Evolutionary conservation across 805 yeast genomes (phyloP).

Genomic region (Saccharomycopsis capsularis): DNA sequence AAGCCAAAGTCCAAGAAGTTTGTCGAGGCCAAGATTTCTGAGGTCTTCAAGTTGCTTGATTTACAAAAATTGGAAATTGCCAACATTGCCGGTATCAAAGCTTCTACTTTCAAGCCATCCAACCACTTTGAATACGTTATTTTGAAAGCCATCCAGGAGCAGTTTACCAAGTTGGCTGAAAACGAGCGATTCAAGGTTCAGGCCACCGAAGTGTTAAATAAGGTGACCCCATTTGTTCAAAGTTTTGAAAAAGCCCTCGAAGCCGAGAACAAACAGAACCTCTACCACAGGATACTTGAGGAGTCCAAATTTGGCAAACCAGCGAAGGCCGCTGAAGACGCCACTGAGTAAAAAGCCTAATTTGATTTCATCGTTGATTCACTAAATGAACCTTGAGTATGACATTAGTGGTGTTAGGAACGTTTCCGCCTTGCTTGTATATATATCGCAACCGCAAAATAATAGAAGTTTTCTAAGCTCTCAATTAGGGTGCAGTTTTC

Average conservation of each 20-base stretch:
- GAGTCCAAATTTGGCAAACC: constrained; percentile 15
- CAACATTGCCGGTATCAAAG: not conserved
- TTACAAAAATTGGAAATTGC: constrained; percentile 2
- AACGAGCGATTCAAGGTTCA: not conserved
- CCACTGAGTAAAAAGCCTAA: too few species aligned
- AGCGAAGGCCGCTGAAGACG: constrained; percentile 2
- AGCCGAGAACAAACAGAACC: constrained; percentile 1
- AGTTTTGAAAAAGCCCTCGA: constrained; percentile 7
- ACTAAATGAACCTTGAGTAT: too few species aligned
- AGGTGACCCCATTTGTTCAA: constrained; percentile 9
- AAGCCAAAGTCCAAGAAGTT: constrained; percentile 9
- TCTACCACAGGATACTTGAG: constrained; percentile 7
- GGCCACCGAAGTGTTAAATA: constrained; percentile 3
- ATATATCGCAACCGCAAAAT: too few species aligned
- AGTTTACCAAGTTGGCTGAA: constrained; percentile 3
- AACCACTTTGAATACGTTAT: constrained; percentile 14
- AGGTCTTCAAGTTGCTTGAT: constrained; percentile 6
- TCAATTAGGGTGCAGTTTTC: too few species aligned
- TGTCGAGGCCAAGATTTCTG: constrained; percentile 6
- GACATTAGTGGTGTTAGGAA: too few species aligned
- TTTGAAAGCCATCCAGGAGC: constrained; percentile 12
- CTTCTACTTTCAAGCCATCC: constrained; percentile 4
- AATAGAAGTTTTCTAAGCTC: too few species aligned
- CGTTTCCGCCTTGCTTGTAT: too few species aligned
- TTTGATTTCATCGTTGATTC: too few species aligned